These are phyloP conservation scores for Brasilioporus rufonigricans DNA, from an alignment of 768 basidiomycete genomes.

Conservation along the genomic window DNA sequence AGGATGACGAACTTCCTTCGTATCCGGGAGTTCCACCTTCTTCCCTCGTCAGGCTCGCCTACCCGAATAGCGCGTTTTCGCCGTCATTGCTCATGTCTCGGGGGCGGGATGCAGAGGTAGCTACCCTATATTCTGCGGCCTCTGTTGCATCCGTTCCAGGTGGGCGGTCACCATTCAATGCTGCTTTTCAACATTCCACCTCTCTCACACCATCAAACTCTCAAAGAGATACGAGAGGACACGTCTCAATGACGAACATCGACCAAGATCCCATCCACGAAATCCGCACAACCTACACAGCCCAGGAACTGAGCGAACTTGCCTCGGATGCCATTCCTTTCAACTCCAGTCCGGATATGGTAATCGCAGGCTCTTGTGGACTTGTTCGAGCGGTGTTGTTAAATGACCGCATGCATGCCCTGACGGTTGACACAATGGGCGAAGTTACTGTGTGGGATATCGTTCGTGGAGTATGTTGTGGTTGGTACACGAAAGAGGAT, in stretches of 20 bases:
- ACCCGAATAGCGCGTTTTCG: slow-evolving; percentile 61
- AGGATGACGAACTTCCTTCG: slow-evolving; percentile 28
- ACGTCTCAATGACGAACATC: slow-evolving; percentile 17
- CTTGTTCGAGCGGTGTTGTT: slow-evolving; percentile 79
- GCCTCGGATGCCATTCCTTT: slow-evolving; percentile 73
- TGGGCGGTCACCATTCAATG: slow-evolving; percentile 36
- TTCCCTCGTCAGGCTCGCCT: slow-evolving; percentile 65
- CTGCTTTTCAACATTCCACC: slow-evolving; percentile 33
- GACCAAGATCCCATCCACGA: slow-evolving; percentile 35
- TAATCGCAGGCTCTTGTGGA: slow-evolving; percentile 76
- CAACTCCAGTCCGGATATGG: slow-evolving; percentile 54
- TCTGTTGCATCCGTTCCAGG: slow-evolving; percentile 70
- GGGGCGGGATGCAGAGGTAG: slow-evolving; percentile 71
- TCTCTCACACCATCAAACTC: slow-evolving; percentile 28
- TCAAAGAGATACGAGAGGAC: slow-evolving; percentile 18
- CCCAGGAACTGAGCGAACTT: slow-evolving; percentile 74
- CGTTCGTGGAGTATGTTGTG: slow-evolving; percentile 71
- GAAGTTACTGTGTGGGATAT: slow-evolving; percentile 94
- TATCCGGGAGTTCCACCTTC: slow-evolving; percentile 68
- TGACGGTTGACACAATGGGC: slow-evolving; percentile 87
- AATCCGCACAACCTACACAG: slow-evolving; percentile 48
- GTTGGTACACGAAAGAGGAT: slow-evolving; percentile 64
- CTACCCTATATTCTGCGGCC: slow-evolving; percentile 84
- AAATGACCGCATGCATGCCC: slow-evolving; percentile 85
- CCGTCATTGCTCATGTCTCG: slow-evolving; percentile 34